Base-by-base conservation (phyloP, 257 asterid genomes). In the Nicotiana sylvestris region DNA sequence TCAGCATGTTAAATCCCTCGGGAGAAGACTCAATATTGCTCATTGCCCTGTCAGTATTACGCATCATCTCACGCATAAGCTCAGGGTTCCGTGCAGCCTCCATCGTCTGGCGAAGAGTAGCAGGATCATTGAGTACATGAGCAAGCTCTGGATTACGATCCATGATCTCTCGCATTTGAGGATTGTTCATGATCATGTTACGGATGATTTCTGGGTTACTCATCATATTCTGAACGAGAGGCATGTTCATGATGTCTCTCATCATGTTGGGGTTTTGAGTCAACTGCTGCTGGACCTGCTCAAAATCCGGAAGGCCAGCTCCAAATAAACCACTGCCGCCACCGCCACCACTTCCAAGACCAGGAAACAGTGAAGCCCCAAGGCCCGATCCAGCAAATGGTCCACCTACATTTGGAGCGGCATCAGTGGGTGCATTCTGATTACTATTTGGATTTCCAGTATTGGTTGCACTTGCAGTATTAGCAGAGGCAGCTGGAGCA, bases 41-140 rank as follows among this genome's bases (percentile, higher is more conserved):
- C 92, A 90, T 90, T 27, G 93, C 92, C 82, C 93, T 90, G 87
- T 90, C 93, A 17, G 92, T 90, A 81, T 88, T 87, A 21, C 94
- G 91, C 93, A 91, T 89, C 93, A 89, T 89, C 87, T 91, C 95
- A 39, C 93, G 91, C 95, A 91, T 90, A 76, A 90, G 86, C 78
- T 91, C 95, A 79, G 95, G 95, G 86, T 90, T 90, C 27, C 88
- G 86, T 70, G 92, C 91, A 88, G 93, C 93, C 68, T 90, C 93
- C 93, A 91, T 90, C 33, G 93, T 87, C 85, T 90, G 92, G 18
- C 91, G 88, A 58, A 90, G 92, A 81, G 89, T 91, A 66, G 91
- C 87, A 35, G 92, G 92, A 87, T 91, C 95, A 85, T 87, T 90
- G 68, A 91, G 89, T 81, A 90, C 72, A 60, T 88, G 95, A 16